Evolutionary conservation across 2,329 filamentous ascomycete genomes (phyloP), one percentile per base, ranked within the genome.

Genomic region (Arthroderma uncinatum): DNA sequence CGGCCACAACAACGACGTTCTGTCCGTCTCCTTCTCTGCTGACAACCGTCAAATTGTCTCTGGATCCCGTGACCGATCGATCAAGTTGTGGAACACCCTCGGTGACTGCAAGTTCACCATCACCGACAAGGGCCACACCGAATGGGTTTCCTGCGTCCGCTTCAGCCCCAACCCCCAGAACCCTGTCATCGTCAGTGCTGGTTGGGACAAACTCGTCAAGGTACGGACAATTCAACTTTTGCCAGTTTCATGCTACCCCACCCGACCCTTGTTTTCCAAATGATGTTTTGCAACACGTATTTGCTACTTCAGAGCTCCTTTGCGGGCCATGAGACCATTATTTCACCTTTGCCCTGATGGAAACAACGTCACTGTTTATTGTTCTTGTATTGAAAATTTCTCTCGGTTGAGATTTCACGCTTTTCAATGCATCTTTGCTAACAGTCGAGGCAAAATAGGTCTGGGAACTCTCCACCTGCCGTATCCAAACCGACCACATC

Each of bases 71-170:
- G 93, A 98, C 83, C 87, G 90, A 76, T 89, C 88, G 73, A 97
- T 98, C 84, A 98, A 97, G 89, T 86, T 98, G 72, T 98, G 93
- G 93, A 98, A 98, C 84, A 98, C 93, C 70, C 89, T 98, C 67
- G 93, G 93, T 79, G 93, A 98, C 85, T 98, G 93, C 91, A 98
- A 98, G 84, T 98, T 85, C 86, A 98, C 92, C 82, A 97, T 98
- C 83, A 95, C 89, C 79, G 93, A 98, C 76, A 98, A 98, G 87
- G 93, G 93, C 76, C 93, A 98, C 84, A 89, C 89, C 78, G 93
- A 98, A 79, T 98, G 93, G 93, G 93, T 95, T 69, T 96, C 92
- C 64, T 97, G 92, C 82, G 93, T 98, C 69, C 87, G 93, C 78
- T 98, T 98, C 88, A 94, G 88, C 80, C 93, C 93, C 75, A 98